phyloP scores from a whole-genome alignment of 1,139 yeast species.

The Debaryomyces psychrophilus region DNA sequence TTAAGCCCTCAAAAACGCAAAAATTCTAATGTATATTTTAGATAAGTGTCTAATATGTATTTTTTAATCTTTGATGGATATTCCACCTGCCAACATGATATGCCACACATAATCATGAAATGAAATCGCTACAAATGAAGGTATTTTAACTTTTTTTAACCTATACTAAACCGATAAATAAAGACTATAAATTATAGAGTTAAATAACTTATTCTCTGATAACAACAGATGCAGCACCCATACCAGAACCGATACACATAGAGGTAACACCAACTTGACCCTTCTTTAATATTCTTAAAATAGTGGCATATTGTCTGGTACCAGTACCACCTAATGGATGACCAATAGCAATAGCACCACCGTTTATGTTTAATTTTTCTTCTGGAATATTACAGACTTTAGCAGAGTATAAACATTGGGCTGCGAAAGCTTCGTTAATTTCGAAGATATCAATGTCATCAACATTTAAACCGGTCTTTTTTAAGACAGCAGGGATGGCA shows the following conservation, averaged over 20 bases:
- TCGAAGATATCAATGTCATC: slow-evolving; percentile 77
- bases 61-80: neutral
- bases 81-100: too few relatives aligned
- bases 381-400: slow-evolving; percentile 65
- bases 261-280: slow-evolving; percentile 90
- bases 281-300: slow-evolving; percentile 73
- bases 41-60: slow-evolving; percentile 16
- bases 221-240: slow-evolving; percentile 94
- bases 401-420: slow-evolving; percentile 83
- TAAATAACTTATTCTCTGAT: slow-evolving; percentile 58
- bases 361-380: slow-evolving; percentile 82
- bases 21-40: slow-evolving; percentile 38
- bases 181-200: neutral
- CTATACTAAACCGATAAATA: slow-evolving; percentile 1
- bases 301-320: slow-evolving; percentile 90
- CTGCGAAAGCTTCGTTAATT: slow-evolving; percentile 95
- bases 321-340: slow-evolving; percentile 97
- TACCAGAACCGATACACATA: slow-evolving; percentile 98
- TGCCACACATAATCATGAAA: neutral
- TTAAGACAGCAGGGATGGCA: slow-evolving; percentile 83
- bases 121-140: neutral
- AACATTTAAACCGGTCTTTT: slow-evolving; percentile 61
- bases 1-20: slow-evolving; percentile 20
- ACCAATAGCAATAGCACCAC: slow-evolving; percentile 96
- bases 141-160: slow-evolving; percentile 3